These are phyloP conservation scores for Sporothrix schenckii DNA, from an alignment of 2,329 filamentous ascomycete species.

Conservation along the genomic window DNA sequence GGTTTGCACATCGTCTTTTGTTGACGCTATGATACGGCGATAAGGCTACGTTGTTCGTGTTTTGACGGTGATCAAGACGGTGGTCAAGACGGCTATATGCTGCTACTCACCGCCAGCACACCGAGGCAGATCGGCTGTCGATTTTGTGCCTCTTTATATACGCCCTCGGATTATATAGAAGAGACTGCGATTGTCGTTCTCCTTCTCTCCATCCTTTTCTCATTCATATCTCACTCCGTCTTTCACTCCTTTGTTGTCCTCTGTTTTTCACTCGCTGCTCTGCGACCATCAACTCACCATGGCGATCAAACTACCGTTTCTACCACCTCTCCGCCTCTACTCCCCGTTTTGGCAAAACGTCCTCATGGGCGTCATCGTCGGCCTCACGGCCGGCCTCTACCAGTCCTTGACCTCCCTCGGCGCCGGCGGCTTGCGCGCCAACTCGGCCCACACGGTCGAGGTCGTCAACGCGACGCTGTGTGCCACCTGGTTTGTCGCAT, in stretches of 20 bases:
- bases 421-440: background rate
- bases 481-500: background rate
- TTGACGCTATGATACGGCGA: background rate
- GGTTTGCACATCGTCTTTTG: too few relatives aligned
- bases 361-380: conserved; percentile 24
- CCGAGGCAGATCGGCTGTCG: too few relatives aligned
- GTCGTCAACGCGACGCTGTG: conserved; percentile 11
- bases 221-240: background rate
- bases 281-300: background rate
- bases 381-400: conserved; percentile 21
- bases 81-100: background rate
- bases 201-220: background rate
- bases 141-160: background rate
- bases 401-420: conserved; percentile 19
- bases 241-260: background rate
- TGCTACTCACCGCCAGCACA: background rate
- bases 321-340: conserved; percentile 11
- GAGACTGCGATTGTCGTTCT: background rate
- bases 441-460: conserved; percentile 15
- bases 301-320: background rate
- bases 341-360: conserved; percentile 25
- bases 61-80: too few relatives aligned
- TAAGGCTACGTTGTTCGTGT: background rate
- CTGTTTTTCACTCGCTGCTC: background rate
- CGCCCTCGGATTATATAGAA: background rate